These are phyloP conservation scores for Penicillium sp. DNA, from an alignment of 2,329 filamentous ascomycete genomes.

Conservation along the genomic window DNA sequence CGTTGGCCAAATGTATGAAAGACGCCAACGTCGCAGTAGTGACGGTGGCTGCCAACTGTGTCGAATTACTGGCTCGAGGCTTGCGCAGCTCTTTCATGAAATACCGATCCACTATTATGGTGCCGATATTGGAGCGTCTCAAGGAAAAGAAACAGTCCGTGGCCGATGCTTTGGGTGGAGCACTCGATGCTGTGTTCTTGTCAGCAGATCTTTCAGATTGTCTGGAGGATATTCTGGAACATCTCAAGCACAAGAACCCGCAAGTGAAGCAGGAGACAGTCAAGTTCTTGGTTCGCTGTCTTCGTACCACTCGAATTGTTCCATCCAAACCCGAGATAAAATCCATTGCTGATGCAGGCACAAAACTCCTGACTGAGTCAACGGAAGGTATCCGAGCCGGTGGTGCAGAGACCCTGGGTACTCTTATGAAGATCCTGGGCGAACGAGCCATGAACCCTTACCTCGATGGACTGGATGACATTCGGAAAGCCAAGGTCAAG, in stretches of 20 bases:
- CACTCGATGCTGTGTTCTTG: constrained; percentile 71
- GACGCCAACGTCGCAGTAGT: constrained; percentile 97
- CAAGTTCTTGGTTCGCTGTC: constrained; percentile 85
- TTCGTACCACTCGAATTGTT: constrained; percentile 79
- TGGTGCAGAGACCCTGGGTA: constrained; percentile 88
- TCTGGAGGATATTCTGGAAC: constrained; percentile 85
- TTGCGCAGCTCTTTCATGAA: constrained; percentile 75
- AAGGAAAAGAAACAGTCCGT: constrained; percentile 97
- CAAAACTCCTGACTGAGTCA: constrained; percentile 87
- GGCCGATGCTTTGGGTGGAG: constrained; percentile 81
- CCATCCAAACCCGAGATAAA: constrained; percentile 82
- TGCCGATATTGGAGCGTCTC: constrained; percentile 88
- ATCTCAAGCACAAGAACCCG: constrained; percentile 90
- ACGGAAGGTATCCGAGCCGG: constrained; percentile 82
- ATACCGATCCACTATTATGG: constrained; percentile 78
- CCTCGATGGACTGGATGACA: constrained; percentile 90
- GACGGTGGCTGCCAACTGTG: constrained; percentile 87
- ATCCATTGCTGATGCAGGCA: constrained; percentile 81
- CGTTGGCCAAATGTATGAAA: constrained; percentile 95
- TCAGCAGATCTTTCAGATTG: constrained; percentile 77
- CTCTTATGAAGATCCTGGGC: constrained; percentile 97
- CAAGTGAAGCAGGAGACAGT: constrained; percentile 96
- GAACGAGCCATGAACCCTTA: constrained; percentile 94
- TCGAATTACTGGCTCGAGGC: constrained; percentile 85
- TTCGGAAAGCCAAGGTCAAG: constrained; percentile 92